Conservation (phyloP, 2,329 filamentous ascomycete genomes). For the Fusarium setosum region DNA sequence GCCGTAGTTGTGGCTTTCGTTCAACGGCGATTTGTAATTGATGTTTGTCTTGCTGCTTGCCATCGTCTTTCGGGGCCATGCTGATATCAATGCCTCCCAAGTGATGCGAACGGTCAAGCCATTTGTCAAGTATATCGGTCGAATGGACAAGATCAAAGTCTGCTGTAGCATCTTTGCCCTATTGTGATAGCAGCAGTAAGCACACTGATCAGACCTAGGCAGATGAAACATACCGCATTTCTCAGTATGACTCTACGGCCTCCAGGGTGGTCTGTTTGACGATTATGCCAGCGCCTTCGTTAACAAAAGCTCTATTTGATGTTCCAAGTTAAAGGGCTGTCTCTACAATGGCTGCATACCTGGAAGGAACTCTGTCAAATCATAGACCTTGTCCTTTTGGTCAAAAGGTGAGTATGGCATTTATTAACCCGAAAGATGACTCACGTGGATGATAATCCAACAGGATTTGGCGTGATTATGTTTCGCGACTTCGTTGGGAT, state of each 20-base stretch:
- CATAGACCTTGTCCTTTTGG: conserved; percentile 11
- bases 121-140: conserved; percentile 18
- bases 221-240: conserved; percentile 8
- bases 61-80: neutral
- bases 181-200: neutral
- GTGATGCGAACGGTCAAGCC: conserved; percentile 13
- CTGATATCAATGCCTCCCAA: conserved; percentile 15
- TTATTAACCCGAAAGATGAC: neutral
- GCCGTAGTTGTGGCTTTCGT: conserved; percentile 7
- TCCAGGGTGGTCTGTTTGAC: conserved; percentile 9
- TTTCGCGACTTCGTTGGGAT: conserved; percentile 12
- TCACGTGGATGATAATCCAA: conserved; percentile 27
- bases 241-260: conserved; percentile 24
- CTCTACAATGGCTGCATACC: neutral
- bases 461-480: conserved; percentile 21
- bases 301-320: neutral
- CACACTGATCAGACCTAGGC: fast-evolving
- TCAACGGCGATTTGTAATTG: neutral
- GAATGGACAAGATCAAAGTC: conserved; percentile 24
- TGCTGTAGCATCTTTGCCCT: conserved; percentile 22
- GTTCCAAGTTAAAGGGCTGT: neutral
- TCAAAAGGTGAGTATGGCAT: neutral
- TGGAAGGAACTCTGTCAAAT: conserved; percentile 24
- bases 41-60: neutral
- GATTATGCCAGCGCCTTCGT: neutral